Base-by-base conservation (phyloP, 2,329 filamentous ascomycete species). In the Colletotrichum abscissum region DNA sequence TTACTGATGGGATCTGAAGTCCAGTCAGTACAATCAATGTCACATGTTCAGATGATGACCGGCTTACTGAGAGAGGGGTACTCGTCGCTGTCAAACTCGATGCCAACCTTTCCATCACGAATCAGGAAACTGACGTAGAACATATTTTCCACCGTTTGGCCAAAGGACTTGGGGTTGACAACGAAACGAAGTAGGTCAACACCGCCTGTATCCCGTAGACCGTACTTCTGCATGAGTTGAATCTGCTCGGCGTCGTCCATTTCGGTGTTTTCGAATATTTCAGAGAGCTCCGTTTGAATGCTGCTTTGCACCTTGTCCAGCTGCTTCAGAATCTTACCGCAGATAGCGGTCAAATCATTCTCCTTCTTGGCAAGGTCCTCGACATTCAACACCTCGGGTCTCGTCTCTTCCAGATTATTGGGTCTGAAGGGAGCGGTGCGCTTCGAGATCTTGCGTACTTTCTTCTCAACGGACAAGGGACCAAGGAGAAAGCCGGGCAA, bases 41-140 rank as follows among this genome's bases (percentile, higher is more conserved):
- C 69, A 75, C 58, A 78, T 63, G 64, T 42, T 38, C 4, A 19
- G 46, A 55, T 30, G 7, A 30, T 30, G 57, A 16, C 33, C 55
- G 12, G 88, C 93, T 86, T 87, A 97, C 95, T 87, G 62, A 98
- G 82, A 26, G 94, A 91, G n/a, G 95, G 95, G 55, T 98, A 84
- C 1, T 89, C 92, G 73, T 93, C 85, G 14, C 91, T 88, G 78
- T 98, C 95, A 69, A 91, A 89, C 3, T 90, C 87, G n/a, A 99
- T 88, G 42, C 90, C 91, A 6, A 95, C 90, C 73, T 89, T 91
- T 12, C 95, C 95, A 82, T 99, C 97, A 71, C 94, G 91, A 73
- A 98, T 95, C 74, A 99, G 85, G 79, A 99, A 99, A 80, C 94
- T 97, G 77, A 98, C 90, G 81, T 98, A 98, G 82, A 99, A 99